These are phyloP conservation scores for Blepharisma stoltei DNA, from an alignment of 73 alveolate species.

Conservation along the genomic window DNA sequence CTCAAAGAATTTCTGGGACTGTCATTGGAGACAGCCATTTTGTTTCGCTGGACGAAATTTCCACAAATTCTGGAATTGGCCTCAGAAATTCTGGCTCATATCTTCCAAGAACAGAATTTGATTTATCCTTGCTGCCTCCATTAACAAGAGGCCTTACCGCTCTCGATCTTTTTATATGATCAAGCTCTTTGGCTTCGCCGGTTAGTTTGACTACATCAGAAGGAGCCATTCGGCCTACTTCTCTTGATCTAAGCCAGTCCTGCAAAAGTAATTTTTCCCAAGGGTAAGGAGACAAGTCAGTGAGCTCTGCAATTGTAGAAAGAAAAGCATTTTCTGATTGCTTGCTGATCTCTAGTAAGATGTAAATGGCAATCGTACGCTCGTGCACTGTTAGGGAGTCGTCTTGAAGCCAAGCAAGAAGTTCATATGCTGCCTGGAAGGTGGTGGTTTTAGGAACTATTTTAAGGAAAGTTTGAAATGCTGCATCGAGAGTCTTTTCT, in stretches of 20 bases:
- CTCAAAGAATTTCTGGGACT: constrained; percentile 33
- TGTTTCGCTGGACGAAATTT: constrained; percentile 11
- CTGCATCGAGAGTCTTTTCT: constrained; percentile 20
- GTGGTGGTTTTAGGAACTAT: background rate
- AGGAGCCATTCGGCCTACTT: background rate
- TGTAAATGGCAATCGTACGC: background rate
- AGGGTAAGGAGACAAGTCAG: constrained; percentile 13
- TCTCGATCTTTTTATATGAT: constrained; percentile 26
- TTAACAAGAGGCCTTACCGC: constrained; percentile 16
- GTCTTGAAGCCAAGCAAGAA: constrained; percentile 28
- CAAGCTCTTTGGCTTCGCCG: constrained; percentile 25
- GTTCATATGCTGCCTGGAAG: constrained; percentile 23
- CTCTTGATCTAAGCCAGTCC: constrained; percentile 16
- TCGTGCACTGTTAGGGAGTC: background rate
- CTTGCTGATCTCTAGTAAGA: background rate
- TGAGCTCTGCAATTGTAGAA: constrained; percentile 2
- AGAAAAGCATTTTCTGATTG: constrained; percentile 16
- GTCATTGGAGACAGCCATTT: constrained; percentile 27
- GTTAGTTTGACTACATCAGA: constrained; percentile 21
- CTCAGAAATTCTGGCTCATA: constrained; percentile 32
- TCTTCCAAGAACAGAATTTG: background rate
- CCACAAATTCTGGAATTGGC: constrained; percentile 27
- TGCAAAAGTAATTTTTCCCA: constrained; percentile 23
- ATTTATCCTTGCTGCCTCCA: constrained; percentile 14
- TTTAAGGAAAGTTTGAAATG: constrained; percentile 2